Base-by-base conservation (phyloP, 306 rosid genomes). In the Purshia tridentata region DNA sequence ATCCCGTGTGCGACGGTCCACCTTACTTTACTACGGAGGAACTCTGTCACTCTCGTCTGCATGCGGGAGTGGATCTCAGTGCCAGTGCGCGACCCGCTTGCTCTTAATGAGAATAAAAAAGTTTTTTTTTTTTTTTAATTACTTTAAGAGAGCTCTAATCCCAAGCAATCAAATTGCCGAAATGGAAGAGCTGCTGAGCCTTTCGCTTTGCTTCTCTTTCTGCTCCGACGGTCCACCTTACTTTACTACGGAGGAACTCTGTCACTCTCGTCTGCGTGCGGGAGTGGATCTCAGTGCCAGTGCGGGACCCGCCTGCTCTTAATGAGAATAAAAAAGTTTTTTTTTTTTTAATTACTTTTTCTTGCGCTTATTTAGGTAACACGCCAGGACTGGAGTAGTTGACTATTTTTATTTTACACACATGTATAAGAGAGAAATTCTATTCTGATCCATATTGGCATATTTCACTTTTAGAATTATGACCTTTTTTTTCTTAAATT, bases 1-100 rank as follows among this genome's bases (percentile, higher is more conserved):
- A n/a, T n/a, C n/a, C n/a, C n/a, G n/a, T n/a, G n/a, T n/a, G n/a
- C 13, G 55, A 56, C 66, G 46, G 66, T 69, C 4, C 15, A 69
- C 19, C 5, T 5, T 10, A 8, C 9, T 29, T 3, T 58, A 37
- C 44, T 5, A 6, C 64, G 12, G n/a, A 65, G 9, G 6, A 40
- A 6, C 6, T 10, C 35, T 39, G 39, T 69, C 61, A 1, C 49
- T 37, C 48, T 7, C 47, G 47, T 29, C n/a, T 35, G 29, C 29
- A 2, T 23, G 29, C 29, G 29, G 29, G 29, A 23, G 29, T 23
- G 29, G 29, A 23, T 23, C 29, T 23, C 29, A 23, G 29, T 8
- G 39, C 39, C 14, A 56, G 39, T 6, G 12, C 13, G 62, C 16
- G 62, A 22, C 63, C 60, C 41, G 8, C 37, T 18, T 0, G 4